These are phyloP conservation scores for Pulveroboletus sp. DNA, from an alignment of 768 basidiomycete species.

Conservation along the genomic window DNA sequence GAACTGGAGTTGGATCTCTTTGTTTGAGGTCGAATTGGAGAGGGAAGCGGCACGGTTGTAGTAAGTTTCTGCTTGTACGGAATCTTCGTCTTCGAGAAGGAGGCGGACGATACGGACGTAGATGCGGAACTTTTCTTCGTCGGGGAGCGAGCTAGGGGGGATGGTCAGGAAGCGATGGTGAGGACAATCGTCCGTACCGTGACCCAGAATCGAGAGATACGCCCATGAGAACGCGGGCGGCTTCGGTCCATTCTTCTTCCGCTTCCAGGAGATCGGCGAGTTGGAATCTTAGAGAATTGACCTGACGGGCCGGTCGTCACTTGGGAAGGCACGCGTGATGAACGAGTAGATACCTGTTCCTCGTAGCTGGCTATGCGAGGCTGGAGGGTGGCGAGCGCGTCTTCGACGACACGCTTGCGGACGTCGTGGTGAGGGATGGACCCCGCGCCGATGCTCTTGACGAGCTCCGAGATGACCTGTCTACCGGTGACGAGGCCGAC, in stretches of 20 bases:
- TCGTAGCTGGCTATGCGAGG: slow-evolving; percentile 88
- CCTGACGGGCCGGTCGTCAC: slow-evolving; percentile 42
- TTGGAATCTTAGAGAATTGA: slow-evolving; percentile 77
- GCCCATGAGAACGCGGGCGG: slow-evolving; percentile 87
- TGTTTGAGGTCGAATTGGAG: slow-evolving; percentile 74
- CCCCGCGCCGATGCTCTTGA: slow-evolving; percentile 60
- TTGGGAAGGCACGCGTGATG: background rate
- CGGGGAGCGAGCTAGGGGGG: slow-evolving; percentile 51
- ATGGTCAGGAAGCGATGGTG: slow-evolving; percentile 4
- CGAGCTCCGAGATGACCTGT: slow-evolving; percentile 82
- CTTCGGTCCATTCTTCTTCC: slow-evolving; percentile 92
- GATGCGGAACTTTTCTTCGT: slow-evolving; percentile 83
- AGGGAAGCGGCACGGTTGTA: slow-evolving; percentile 94
- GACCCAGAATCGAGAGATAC: slow-evolving; percentile 89
- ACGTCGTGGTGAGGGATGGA: slow-evolving; percentile 50
- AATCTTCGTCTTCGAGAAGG: slow-evolving; percentile 93
- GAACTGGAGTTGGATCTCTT: slow-evolving; percentile 76
- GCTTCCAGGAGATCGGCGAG: slow-evolving; percentile 86
- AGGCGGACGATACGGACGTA: slow-evolving; percentile 94
- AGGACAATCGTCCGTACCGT: slow-evolving; percentile 47
- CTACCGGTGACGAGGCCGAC: slow-evolving; percentile 85
- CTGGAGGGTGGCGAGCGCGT: slow-evolving; percentile 66
- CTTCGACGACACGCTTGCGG: slow-evolving; percentile 71
- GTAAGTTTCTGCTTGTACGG: slow-evolving; percentile 95
- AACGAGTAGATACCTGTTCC: slow-evolving; percentile 68